Percentiles rank a stretch among this genome's conserved stretches.
Evolutionary conservation across 2,329 filamentous ascomycete genomes (phyloP).

Genomic region (Gremmenia infestans): DNA sequence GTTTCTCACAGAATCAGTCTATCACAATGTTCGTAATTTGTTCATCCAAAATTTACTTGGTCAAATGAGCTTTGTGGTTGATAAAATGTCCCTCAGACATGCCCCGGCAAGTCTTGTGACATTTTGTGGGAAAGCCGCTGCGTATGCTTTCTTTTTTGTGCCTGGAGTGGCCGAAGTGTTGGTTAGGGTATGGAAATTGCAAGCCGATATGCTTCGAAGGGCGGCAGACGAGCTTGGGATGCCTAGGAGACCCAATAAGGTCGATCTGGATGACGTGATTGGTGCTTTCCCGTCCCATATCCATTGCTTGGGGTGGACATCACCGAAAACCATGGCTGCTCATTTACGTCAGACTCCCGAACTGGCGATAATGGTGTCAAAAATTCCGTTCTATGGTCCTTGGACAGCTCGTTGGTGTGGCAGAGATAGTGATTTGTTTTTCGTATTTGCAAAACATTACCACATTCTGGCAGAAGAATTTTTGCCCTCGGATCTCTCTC

Average conservation of each 20-base stretch:
- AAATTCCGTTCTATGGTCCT: conserved; percentile 61
- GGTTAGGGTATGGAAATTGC: conserved; percentile 59
- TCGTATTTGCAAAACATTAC: conserved; percentile 67
- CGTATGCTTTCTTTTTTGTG: conserved; percentile 71
- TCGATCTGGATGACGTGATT: conserved; percentile 33
- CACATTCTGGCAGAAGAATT: conserved; percentile 61
- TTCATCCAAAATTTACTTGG: conserved; percentile 65
- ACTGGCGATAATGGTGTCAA: conserved; percentile 53
- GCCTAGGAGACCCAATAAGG: conserved; percentile 48
- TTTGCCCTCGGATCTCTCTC: conserved; percentile 44
- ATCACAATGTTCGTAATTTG: conserved; percentile 67
- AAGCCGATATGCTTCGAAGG: conserved; percentile 53
- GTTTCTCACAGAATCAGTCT: conserved; percentile 63
- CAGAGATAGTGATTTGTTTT: conserved; percentile 69
- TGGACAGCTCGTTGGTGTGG: conserved; percentile 70
- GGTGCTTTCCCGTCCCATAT: conserved; percentile 41
- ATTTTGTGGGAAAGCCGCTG: conserved; percentile 68
- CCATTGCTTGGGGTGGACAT: conserved; percentile 56
- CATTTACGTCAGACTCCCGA: conserved; percentile 48
- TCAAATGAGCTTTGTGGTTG: conserved; percentile 67
- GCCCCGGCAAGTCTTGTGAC: conserved; percentile 50
- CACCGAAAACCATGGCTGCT: conserved; percentile 50
- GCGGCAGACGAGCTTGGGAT: conserved; percentile 56
- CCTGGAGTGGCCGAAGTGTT: conserved; percentile 66
- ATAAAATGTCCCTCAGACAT: conserved; percentile 66